Evolutionary conservation across 805 yeast genomes (phyloP), one percentile per base, ranked within the genome.

Genomic region (Myxozyma melibiosi): DNA sequence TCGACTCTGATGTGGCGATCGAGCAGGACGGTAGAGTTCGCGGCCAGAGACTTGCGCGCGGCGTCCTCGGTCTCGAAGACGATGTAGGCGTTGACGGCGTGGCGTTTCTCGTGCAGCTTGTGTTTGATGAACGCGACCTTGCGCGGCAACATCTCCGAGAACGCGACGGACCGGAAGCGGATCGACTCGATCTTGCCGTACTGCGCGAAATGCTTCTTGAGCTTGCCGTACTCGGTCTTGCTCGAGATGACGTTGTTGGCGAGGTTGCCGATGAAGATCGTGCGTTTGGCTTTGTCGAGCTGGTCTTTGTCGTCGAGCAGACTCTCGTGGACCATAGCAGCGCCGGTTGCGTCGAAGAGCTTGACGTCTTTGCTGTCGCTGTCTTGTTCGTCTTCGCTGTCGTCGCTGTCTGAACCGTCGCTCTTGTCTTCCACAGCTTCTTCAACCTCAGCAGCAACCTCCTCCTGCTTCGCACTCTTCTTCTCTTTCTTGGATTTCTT

Each of bases 121-220:
- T 88, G 89, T 66, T 84, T 81, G 58, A 88, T 85, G 69, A 85
- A 90, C 0, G 99, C 98, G 35, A 88, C 90, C 68, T 90, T 92
- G 70, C 97, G 82, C 53, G 98, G 98, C 48, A 90, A 77, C 33
- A 87, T 84, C 68, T 90, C 95, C 53, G 86, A 84, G 63, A 91
- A 89, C 2, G 96, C 88, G 64, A 94, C 86, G 1, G 97, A 90
- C 73, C 99, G 81, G 77, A 90, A 94, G 71, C 99, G 80, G 49
- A 90, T 78, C 11, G 96, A 87, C 46, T 83, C 85, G 48, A 92
- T 76, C 22, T 74, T 71, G 11, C 88, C 88, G 53, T 68, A 56
- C 7, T 57, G 53, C 20, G 53, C 31, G 37, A 59, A 62, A 30
- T 48, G 53, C 39, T 51, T 51, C 39, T 55, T 57, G 9, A 57